Conservation (phyloP, 306 rosid genomes). For the Casuarina cunninghamiana region DNA sequence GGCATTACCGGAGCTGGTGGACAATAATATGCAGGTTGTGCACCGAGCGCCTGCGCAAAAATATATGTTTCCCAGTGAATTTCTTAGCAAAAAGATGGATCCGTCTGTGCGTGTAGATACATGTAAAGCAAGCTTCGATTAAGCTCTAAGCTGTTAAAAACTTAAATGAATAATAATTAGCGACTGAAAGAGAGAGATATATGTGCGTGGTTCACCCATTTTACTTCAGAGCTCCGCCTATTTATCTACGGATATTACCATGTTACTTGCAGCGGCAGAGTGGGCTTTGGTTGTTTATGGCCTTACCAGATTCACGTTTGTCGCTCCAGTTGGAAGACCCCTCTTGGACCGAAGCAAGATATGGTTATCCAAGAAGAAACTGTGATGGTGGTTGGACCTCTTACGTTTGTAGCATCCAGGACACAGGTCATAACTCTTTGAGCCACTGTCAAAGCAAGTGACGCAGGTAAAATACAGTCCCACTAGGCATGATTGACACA, state of each 20-base stretch:
- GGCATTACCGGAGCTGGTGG: not conserved
- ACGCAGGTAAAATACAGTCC: constrained; percentile 34
- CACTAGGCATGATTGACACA: constrained; percentile 2
- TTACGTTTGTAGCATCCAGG: constrained; percentile 8
- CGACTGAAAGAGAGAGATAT: too few species aligned
- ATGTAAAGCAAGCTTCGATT: too few species aligned
- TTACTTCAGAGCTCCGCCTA: too few species aligned
- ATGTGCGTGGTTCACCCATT: too few species aligned
- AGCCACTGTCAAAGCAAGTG: constrained; percentile 23
- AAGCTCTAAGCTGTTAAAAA: too few species aligned
- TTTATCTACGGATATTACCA: too few species aligned
- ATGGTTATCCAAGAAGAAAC: constrained; percentile 29
- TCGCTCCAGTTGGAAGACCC: not conserved
- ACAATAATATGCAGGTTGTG: not conserved
- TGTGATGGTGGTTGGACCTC: constrained; percentile 18
- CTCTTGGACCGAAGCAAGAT: constrained; percentile 20
- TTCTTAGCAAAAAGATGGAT: too few species aligned
- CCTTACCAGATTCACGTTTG: not conserved
- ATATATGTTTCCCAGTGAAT: not conserved
- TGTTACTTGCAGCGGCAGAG: too few species aligned
- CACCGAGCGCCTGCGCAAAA: not conserved
- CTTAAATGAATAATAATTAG: too few species aligned
- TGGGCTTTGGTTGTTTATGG: too few species aligned
- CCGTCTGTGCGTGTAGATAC: too few species aligned
- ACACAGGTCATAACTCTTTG: constrained; percentile 23